Percentiles rank a stretch among this genome's conserved stretches.
phyloP scores from a whole-genome alignment of 495 filamentous ascomycete species.

The Annulohypoxylon nitens region DNA sequence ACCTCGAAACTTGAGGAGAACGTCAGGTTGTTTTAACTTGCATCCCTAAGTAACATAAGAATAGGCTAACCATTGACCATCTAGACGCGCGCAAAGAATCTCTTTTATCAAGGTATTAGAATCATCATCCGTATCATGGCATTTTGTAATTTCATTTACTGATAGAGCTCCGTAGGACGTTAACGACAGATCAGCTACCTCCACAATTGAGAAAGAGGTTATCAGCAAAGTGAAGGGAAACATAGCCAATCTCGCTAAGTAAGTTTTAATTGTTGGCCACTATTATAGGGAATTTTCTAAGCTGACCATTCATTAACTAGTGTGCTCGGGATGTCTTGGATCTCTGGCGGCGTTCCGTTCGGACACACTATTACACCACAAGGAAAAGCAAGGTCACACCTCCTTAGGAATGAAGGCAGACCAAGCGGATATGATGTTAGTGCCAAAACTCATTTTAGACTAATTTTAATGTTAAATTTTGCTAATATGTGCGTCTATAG shows the following conservation, averaged over 20 bases:
- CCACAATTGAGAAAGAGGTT: background rate
- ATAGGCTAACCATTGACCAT: background rate
- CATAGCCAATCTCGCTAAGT: background rate
- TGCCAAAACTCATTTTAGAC: background rate
- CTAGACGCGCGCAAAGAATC: background rate
- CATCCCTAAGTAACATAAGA: background rate
- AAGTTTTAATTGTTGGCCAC: background rate
- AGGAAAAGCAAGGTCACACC: background rate
- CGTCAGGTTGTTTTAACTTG: background rate
- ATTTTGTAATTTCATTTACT: background rate
- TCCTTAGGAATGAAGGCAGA: background rate
- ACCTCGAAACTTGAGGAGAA: background rate
- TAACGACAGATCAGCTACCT: background rate
- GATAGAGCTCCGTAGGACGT: background rate
- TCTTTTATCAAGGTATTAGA: background rate
- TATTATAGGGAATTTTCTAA: background rate
- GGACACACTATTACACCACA: background rate
- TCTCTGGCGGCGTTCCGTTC: background rate
- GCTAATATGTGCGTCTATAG: background rate
- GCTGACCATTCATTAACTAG: background rate
- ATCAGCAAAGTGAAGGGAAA: background rate
- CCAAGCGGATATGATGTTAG: conserved; percentile 1
- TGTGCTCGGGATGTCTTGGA: background rate
- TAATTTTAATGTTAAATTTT: background rate
- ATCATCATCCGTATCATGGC: background rate